Conservation (phyloP, 2,329 filamentous ascomycete species). For the Colletotrichum melonis region DNA sequence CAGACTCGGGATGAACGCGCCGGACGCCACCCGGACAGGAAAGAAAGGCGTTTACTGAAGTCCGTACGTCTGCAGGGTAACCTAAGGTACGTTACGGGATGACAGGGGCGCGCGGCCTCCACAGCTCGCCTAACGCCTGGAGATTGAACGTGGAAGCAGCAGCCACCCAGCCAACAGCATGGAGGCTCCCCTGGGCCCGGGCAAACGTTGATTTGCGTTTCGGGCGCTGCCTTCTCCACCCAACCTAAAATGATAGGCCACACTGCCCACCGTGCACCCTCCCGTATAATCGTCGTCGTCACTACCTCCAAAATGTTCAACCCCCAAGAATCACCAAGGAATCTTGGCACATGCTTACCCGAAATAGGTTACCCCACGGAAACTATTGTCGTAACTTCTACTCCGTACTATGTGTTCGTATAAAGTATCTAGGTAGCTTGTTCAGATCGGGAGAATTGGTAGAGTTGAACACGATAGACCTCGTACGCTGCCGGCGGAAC, state of each 20-base stretch:
- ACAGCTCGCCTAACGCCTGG: not conserved
- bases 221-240: not conserved
- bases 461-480: no score
- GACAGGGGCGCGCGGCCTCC: not conserved
- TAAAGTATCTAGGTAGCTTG: no score
- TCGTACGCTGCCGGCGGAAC: no score
- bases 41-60: not conserved
- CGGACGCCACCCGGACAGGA: not conserved
- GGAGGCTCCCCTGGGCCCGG: not conserved
- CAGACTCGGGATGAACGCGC: not conserved
- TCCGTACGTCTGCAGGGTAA: not conserved
- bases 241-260: not conserved
- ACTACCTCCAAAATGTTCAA: not conserved
- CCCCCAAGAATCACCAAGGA: not conserved
- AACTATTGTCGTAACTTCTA: no score
- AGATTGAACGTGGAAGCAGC: no score
- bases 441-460: no score
- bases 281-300: not conserved
- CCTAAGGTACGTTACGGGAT: not conserved
- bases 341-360: not conserved
- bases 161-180: not conserved
- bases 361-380: not conserved
- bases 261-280: not conserved
- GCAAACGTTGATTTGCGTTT: not conserved
- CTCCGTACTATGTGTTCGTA: no score